Conservation (phyloP, 2,329 filamentous ascomycete genomes). For the Beauveria rudraprayagi region DNA sequence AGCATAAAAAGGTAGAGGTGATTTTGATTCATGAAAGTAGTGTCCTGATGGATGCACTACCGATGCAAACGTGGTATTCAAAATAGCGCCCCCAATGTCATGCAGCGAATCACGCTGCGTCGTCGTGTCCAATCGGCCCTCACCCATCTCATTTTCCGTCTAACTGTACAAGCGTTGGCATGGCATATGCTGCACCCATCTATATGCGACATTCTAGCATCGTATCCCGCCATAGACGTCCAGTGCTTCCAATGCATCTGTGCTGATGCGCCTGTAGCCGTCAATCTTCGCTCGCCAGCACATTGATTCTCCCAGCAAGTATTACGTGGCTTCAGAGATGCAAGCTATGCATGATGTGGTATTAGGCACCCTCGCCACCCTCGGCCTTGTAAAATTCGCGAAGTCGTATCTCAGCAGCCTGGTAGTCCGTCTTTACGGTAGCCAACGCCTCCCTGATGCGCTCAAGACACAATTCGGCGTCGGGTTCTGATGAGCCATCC, state of each 20-base stretch:
- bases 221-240: background rate
- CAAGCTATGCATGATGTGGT: background rate
- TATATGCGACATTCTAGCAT: background rate
- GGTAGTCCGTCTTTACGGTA: slow-evolving; percentile 68
- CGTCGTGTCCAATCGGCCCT: background rate
- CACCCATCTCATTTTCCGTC: background rate
- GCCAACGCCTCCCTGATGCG: slow-evolving; percentile 63
- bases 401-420: slow-evolving; percentile 62
- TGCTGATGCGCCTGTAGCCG: background rate
- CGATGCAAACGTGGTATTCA: slow-evolving; percentile 10
- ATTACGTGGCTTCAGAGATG: background rate
- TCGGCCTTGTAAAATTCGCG: slow-evolving; percentile 50
- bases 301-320: background rate
- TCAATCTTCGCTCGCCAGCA: background rate
- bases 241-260: background rate
- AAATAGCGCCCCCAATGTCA: slow-evolving; percentile 11
- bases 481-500: slow-evolving; percentile 58
- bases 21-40: background rate
- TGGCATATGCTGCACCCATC: background rate
- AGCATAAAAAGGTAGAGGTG: background rate
- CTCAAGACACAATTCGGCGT: slow-evolving; percentile 60
- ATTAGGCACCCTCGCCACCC: background rate
- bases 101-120: slow-evolving; percentile 9
- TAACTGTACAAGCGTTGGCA: background rate
- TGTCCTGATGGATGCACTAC: background rate